Percentiles rank a stretch among this genome's conserved stretches.
Conservation (phyloP, 73 alveolate genomes). For the Diophrys appendiculata region DNA sequence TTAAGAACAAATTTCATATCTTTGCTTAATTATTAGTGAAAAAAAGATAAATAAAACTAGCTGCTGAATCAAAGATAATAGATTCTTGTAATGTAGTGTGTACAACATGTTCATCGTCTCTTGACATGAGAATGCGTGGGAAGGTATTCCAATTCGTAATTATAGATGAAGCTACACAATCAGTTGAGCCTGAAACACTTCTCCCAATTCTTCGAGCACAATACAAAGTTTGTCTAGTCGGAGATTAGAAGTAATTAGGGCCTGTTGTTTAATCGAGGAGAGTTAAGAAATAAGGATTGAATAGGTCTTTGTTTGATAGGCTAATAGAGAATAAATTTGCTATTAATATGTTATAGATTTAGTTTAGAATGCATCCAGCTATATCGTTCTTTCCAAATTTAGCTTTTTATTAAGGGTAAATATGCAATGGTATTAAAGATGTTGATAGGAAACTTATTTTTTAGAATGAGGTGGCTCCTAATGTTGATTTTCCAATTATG, state of each 20-base stretch:
- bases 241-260: slow-evolving; percentile 13
- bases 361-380: slow-evolving; percentile 99
- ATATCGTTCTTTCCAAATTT: slow-evolving; percentile 96
- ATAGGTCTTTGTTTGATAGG: background rate
- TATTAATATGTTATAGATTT: slow-evolving; percentile 95
- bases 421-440: slow-evolving; percentile 92
- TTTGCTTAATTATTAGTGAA: slow-evolving; percentile 17
- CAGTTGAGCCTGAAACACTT: slow-evolving; percentile 66
- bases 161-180: slow-evolving; percentile 98
- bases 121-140: slow-evolving; percentile 91
- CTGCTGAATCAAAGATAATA: background rate
- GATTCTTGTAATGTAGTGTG: slow-evolving; percentile 91
- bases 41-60: slow-evolving; percentile 48
- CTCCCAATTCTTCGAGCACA: slow-evolving; percentile 10
- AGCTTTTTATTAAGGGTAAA: slow-evolving; percentile 99
- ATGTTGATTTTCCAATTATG: slow-evolving; percentile 92
- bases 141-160: slow-evolving; percentile 92
- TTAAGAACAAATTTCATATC: slow-evolving; percentile 66
- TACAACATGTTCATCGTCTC: slow-evolving; percentile 95
- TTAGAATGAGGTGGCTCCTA: slow-evolving; percentile 98
- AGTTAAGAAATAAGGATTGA: background rate
- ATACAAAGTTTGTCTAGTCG: slow-evolving; percentile 5
- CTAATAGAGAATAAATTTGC: too few relatives aligned
- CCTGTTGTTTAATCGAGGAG: slow-evolving; percentile 72
- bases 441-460: slow-evolving; percentile 91